A percentile compares a stretch with the other conserved stretches of the same genome.
phyloP scores from a whole-genome alignment of 257 asterid species.

The Osmanthus fragrans region DNA sequence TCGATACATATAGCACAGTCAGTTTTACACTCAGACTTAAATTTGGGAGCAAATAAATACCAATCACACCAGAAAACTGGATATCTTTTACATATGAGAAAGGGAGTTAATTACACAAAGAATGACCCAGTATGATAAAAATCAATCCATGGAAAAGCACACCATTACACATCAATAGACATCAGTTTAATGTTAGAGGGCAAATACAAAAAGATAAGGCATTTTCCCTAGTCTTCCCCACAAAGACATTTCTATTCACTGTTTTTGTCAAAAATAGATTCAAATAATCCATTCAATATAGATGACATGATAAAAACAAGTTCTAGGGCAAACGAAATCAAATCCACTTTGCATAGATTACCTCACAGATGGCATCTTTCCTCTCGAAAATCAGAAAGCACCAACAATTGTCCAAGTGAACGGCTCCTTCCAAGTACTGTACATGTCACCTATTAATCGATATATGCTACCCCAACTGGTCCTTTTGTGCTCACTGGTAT shows the following conservation, averaged over 20 bases:
- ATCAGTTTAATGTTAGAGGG: conserved; percentile 23
- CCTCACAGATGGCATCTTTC: conserved; percentile 19
- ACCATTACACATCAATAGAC: conserved; percentile 33
- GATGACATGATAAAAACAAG: conserved; percentile 15
- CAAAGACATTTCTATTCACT: conserved; percentile 26
- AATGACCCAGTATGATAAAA: conserved; percentile 19
- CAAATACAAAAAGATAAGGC: conserved; percentile 22
- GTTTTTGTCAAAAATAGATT: conserved; percentile 27
- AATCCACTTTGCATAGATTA: conserved; percentile 21
- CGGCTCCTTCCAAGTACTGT: conserved; percentile 27
- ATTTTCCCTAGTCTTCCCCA: conserved; percentile 26
- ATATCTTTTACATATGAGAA: neutral
- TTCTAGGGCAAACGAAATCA: conserved; percentile 24
- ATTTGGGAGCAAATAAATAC: neutral
- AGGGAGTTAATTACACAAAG: conserved; percentile 31
- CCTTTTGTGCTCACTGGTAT: conserved; percentile 35
- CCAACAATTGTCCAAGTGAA: conserved; percentile 20
- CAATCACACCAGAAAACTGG: neutral
- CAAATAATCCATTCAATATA: neutral
- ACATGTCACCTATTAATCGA: conserved; percentile 23
- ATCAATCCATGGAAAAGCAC: conserved; percentile 38
- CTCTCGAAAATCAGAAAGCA: conserved; percentile 29
- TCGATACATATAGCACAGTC: no score
- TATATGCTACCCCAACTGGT: neutral
- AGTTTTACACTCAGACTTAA: neutral